Base-by-base conservation (phyloP, 2,329 filamentous ascomycete genomes). In the Fusarium odoratissimum region DNA sequence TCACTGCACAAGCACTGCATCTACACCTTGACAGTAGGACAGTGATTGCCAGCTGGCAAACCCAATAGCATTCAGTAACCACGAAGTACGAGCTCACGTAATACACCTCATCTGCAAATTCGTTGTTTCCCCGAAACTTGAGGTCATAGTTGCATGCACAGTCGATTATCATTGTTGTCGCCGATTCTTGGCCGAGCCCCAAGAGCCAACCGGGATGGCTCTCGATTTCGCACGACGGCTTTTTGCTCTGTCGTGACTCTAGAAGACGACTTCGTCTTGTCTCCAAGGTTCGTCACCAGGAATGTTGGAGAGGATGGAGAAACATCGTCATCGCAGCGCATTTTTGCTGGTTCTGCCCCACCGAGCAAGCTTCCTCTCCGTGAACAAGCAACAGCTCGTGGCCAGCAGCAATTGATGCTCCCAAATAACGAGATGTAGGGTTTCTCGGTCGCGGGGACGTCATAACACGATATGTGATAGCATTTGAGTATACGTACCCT, bases 401-500 rank as follows among this genome's bases (percentile, higher is more conserved):
- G 56, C 37, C 42, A 30, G 52, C 31, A 37, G 41, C 37, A 44
- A 64, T 64, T 44, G 42, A 35, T 38, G 19, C 38, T 33, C 64
- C 54, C 51, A 35, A 30, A 49, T 31, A 33, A 42, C 44, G 35
- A 46, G 19, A 33, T 14, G 45, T 55, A 30, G 48, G 31, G 21
- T 52, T 52, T 45, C 16, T 54, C 19, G 17, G 33, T 57, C 28
- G 52, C 23, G 30, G 40, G 41, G 35, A 57, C 57, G 17, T 25
- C 48, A 51, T 33, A 48, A 52, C 16, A 58, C 38, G 45, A 52
- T 42, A 17, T 37, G 65, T 28, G 49, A 58, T 40, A 73, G 45
- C 45, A 52, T 33, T 44, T 42, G 70, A 65, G 60, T 65, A 69
- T 71, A 88, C 90, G 82, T 89, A 93, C 93, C 93, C 89, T 93